phyloP scores from a whole-genome alignment of 1,284 basidiomycete genomes.

The Trichosporon ovoides region DNA sequence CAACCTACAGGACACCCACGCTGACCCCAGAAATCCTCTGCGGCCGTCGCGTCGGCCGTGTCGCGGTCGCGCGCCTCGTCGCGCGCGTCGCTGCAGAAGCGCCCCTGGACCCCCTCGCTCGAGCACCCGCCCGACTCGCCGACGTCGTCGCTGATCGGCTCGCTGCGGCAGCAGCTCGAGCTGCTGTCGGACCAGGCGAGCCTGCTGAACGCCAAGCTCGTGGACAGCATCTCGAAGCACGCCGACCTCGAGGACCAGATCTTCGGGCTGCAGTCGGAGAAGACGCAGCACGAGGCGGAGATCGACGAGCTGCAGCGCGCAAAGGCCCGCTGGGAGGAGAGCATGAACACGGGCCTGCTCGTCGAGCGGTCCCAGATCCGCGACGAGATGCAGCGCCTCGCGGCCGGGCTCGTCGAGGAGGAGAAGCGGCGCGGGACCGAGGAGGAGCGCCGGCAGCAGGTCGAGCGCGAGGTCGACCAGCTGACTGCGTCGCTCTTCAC shows the following conservation, averaged over 20 bases:
- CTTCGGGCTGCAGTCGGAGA: constrained; percentile 53
- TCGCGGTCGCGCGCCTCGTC: constrained; percentile 11
- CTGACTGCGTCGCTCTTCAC: constrained; percentile 81
- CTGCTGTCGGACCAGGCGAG: constrained; percentile 85
- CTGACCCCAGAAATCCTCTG: not conserved
- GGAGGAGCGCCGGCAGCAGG: constrained; percentile 66
- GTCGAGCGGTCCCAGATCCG: constrained; percentile 91
- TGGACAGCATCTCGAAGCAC: constrained; percentile 82
- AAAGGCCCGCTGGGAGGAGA: constrained; percentile 50
- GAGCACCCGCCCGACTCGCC: constrained; percentile 45
- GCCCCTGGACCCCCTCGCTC: constrained; percentile 14
- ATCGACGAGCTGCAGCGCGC: constrained; percentile 63
- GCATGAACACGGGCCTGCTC: constrained; percentile 65
- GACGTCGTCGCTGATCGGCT: constrained; percentile 58
- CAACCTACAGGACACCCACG: no score
- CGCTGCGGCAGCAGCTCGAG: constrained; percentile 71
- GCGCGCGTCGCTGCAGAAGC: constrained; percentile 4
- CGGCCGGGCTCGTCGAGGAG: constrained; percentile 91
- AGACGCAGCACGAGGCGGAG: constrained; percentile 55
- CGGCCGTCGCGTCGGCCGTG: not conserved
- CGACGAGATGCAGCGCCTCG: constrained; percentile 83
- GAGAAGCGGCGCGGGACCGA: constrained; percentile 85
- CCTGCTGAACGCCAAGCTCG: constrained; percentile 85
- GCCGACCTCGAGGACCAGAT: constrained; percentile 90
- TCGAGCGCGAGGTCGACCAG: constrained; percentile 89